Evolutionary conservation across 1,139 yeast species (phyloP).

Genomic region (Scheffersomyces segobiensis): DNA sequence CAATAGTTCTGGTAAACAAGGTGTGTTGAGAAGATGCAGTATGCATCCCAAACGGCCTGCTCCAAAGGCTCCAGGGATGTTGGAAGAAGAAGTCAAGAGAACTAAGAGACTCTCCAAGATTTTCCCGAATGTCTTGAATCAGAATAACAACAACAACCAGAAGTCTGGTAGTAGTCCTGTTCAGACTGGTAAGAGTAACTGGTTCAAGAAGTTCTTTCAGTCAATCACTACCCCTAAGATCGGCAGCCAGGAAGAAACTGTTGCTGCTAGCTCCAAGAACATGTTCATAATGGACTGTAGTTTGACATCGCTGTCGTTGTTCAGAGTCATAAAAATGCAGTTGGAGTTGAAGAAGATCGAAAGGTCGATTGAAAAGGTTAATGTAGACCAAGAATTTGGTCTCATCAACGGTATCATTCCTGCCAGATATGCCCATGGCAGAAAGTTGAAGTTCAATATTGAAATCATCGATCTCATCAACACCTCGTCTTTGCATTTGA

Average conservation of each 20-base stretch:
- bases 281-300: slow-evolving; percentile 36
- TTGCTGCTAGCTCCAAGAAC: slow-evolving; percentile 16
- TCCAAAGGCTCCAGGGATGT: slow-evolving; percentile 38
- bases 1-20: slow-evolving; percentile 1
- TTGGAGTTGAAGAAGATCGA: slow-evolving; percentile 51
- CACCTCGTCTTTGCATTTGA: slow-evolving; percentile 53
- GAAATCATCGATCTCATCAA: slow-evolving; percentile 41
- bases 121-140: slow-evolving; percentile 7
- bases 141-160: slow-evolving; percentile 7
- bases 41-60: slow-evolving; percentile 49
- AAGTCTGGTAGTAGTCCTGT: slow-evolving; percentile 4
- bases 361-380: slow-evolving; percentile 47
- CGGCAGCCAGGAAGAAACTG: background rate
- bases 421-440: slow-evolving; percentile 47
- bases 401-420: slow-evolving; percentile 50
- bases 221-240: slow-evolving; percentile 12
- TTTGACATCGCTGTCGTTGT: slow-evolving; percentile 30
- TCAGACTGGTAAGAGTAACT: slow-evolving; percentile 18
- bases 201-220: slow-evolving; percentile 42
- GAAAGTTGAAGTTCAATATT: slow-evolving; percentile 50
- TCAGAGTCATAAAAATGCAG: slow-evolving; percentile 39
- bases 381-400: slow-evolving; percentile 45
- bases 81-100: slow-evolving; percentile 18
- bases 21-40: slow-evolving; percentile 31
- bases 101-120: slow-evolving; percentile 24